Percentiles rank a stretch among this genome's conserved stretches.
phyloP scores from a whole-genome alignment of 2,329 filamentous ascomycete species.

The Knufia petricola region DNA sequence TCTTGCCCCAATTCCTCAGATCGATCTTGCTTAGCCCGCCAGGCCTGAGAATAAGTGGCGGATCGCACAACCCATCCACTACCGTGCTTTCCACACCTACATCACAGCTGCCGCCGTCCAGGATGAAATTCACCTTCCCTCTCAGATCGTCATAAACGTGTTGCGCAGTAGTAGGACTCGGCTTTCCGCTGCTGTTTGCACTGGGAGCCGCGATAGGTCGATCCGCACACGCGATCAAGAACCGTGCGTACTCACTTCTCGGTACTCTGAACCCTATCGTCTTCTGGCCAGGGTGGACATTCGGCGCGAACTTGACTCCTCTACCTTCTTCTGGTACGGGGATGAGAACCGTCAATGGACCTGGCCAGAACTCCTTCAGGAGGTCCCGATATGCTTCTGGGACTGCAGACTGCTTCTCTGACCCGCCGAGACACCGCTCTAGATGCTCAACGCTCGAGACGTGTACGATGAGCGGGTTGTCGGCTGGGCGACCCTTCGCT shows the following conservation, averaged over 20 bases:
- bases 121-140: conserved; percentile 72
- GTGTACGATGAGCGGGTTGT: conserved; percentile 94
- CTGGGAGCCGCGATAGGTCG: conserved; percentile 82
- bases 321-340: conserved; percentile 50
- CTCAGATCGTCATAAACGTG: conserved; percentile 80
- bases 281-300: conserved; percentile 75
- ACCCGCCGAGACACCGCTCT: conserved; percentile 15
- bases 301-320: conserved; percentile 64
- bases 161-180: conserved; percentile 79
- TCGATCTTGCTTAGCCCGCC: conserved; percentile 59
- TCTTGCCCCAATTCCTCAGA: conserved; percentile 60
- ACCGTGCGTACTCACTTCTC: conserved; percentile 69
- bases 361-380: conserved; percentile 83
- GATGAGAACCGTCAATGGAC: conserved; percentile 82
- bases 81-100: conserved; percentile 97
- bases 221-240: conserved; percentile 70
- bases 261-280: conserved; percentile 92
- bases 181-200: conserved; percentile 87
- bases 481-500: conserved; percentile 80
- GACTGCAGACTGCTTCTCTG: conserved; percentile 34
- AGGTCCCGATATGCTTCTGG: conserved; percentile 69
- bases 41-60: conserved; percentile 73
- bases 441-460: conserved; percentile 34
- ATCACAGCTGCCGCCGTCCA: conserved; percentile 77
- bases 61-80: conserved; percentile 74